Evolutionary conservation across 1,284 basidiomycete species (phyloP), one percentile per base, ranked within the genome.

Genomic region (Afroboletus lepidellus): DNA sequence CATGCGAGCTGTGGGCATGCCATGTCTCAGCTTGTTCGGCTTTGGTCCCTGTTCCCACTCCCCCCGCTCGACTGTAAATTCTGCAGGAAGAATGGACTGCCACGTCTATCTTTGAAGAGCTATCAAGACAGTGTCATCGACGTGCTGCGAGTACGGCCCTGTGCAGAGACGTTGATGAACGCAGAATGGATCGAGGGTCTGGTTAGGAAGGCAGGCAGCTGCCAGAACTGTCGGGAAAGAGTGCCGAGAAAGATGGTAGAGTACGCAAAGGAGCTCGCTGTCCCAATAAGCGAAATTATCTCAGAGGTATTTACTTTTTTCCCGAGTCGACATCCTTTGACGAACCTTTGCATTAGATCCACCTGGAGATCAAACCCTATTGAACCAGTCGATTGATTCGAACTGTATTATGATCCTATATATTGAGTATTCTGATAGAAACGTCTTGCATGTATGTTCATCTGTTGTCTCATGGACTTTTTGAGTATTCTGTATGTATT

Each of bases 1-100:
- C 75, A 77, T 48, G 67, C 70, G 27, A 61, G 62, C 38, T 79
- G 77, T 50, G 76, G 77, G 8, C 68, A 74, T 43, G 72, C 72
- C 46, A 69, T 68, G 66, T 57, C 62, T 24, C 69, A 70, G 42
- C 64, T 67, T 37, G 50, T 56, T 37, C 69, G 64, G 13, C 55
- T 67, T 36, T 67, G 66, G 66, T 54, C 66, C 9, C 41, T 57
- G 30, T 70, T 64, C 46, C 66, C 66, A 18, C 55, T 71, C 1
- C 66, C 66, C 3, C 57, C 52, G 21, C 55, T 67, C 39, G 66
- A 67, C 48, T 67, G 66, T 67, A 67, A 67, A 50, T 56, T 67
- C 30, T 67, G 66, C 51, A 69, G 66, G 55, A 67, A 67, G 61
- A 70, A 69, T 48, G 66, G 66, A 2, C 36, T 67, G 20, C 58